phyloP scores from a whole-genome alignment of 2,329 filamentous ascomycete species.

The Aureobasidium pullulans region DNA sequence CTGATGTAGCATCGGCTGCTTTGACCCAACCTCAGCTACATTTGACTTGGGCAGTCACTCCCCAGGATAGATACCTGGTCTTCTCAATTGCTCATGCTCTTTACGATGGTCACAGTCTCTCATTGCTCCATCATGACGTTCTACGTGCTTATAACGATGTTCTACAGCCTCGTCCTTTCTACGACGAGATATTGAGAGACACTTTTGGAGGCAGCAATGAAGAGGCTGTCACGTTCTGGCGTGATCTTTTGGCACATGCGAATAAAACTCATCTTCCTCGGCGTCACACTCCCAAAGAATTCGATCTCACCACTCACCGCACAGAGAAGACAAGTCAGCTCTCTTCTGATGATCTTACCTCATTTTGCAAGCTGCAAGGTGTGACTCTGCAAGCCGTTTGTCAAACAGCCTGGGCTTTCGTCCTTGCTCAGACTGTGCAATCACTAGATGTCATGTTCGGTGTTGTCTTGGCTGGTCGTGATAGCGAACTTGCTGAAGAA shows the following conservation, averaged over 20 bases:
- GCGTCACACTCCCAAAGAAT: background rate
- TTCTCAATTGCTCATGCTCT: conserved; percentile 78
- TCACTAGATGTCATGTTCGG: conserved; percentile 75
- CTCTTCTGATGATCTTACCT: conserved; percentile 35
- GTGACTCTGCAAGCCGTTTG: conserved; percentile 72
- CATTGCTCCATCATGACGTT: conserved; percentile 65
- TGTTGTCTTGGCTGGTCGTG: conserved; percentile 76
- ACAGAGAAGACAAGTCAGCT: conserved; percentile 41
- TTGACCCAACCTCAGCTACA: conserved; percentile 23
- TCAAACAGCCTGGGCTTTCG: conserved; percentile 67
- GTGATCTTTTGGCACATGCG: conserved; percentile 53
- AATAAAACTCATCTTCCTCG: conserved; percentile 34
- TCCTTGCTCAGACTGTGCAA: conserved; percentile 55
- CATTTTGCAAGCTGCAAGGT: conserved; percentile 58
- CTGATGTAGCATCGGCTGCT: conserved; percentile 25
- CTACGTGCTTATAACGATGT: conserved; percentile 52
- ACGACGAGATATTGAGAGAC: conserved; percentile 48
- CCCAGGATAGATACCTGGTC: conserved; percentile 36
- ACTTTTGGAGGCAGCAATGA: conserved; percentile 43
- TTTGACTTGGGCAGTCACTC: conserved; percentile 32
- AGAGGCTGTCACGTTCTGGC: conserved; percentile 60
- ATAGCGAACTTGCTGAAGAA: conserved; percentile 58
- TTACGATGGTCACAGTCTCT: conserved; percentile 83
- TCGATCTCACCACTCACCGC: conserved; percentile 31
- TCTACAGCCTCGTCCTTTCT: conserved; percentile 37